phyloP scores from a whole-genome alignment of 306 rosid genomes.

The Medicago truncatula region MtrunA17r5.0-ANR NC_053049.1:4254001-4254500 shows the following conservation, averaged over 20 bases:
- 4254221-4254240: slow-evolving; percentile 43
- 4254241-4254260: slow-evolving; percentile 19
- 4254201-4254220: background rate
- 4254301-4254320: background rate
- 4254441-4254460: no score
- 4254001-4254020: background rate
- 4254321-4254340: no score
- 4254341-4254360: no score
- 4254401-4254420: no score
- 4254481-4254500: no score
- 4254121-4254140: background rate
- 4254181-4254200: slow-evolving; percentile 41
- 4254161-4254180: slow-evolving; percentile 30
- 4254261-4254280: background rate
- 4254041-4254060: background rate
- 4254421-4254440: no score
- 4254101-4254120: slow-evolving; percentile 4
- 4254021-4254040: background rate
- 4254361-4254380: no score
- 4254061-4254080: background rate
- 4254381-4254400: no score
- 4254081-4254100: background rate
- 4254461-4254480: no score
- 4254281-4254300: background rate
- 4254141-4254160: background rate